Percentiles rank a stretch among this genome's conserved stretches.
phyloP scores from a whole-genome alignment of 2,329 filamentous ascomycete species.

The Cladosporium sp. region DNA sequence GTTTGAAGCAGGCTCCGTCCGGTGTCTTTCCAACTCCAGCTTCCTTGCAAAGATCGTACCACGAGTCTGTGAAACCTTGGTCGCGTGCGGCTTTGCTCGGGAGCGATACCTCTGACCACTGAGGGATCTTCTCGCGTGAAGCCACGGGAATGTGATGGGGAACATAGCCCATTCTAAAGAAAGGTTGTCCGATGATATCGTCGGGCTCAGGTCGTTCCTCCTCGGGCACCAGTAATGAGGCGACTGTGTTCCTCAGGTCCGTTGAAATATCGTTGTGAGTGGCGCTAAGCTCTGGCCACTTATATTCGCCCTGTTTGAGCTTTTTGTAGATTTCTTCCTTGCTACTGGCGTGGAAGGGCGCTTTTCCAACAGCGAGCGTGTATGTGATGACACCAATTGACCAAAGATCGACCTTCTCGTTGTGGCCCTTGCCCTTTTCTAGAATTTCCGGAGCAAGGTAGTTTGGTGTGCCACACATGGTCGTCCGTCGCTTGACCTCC shows the following conservation, averaged over 20 bases:
- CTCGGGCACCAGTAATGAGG: slow-evolving; percentile 69
- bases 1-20: slow-evolving; percentile 43
- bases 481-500: slow-evolving; percentile 75
- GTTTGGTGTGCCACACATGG: slow-evolving; percentile 93
- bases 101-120: slow-evolving; percentile 43
- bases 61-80: slow-evolving; percentile 48
- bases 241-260: slow-evolving; percentile 74
- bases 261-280: slow-evolving; percentile 67
- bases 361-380: slow-evolving; percentile 93
- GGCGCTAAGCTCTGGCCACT: slow-evolving; percentile 67
- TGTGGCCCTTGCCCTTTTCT: slow-evolving; percentile 91
- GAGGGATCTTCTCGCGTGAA: slow-evolving; percentile 43
- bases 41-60: slow-evolving; percentile 47
- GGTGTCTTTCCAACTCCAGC: slow-evolving; percentile 48
- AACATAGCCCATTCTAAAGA: slow-evolving; percentile 74
- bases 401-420: slow-evolving; percentile 98
- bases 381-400: slow-evolving; percentile 98
- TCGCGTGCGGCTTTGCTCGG: slow-evolving; percentile 41
- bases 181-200: slow-evolving; percentile 71
- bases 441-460: slow-evolving; percentile 97
- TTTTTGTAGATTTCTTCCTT: slow-evolving; percentile 78
- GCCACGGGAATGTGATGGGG: slow-evolving; percentile 49
- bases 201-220: slow-evolving; percentile 72
- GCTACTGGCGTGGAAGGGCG: slow-evolving; percentile 89
- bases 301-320: slow-evolving; percentile 68